Percentiles rank a stretch among this genome's conserved stretches.
Evolutionary conservation across 768 basidiomycete species (phyloP).

Genomic region (Tylopilus vinaceipallidus): DNA sequence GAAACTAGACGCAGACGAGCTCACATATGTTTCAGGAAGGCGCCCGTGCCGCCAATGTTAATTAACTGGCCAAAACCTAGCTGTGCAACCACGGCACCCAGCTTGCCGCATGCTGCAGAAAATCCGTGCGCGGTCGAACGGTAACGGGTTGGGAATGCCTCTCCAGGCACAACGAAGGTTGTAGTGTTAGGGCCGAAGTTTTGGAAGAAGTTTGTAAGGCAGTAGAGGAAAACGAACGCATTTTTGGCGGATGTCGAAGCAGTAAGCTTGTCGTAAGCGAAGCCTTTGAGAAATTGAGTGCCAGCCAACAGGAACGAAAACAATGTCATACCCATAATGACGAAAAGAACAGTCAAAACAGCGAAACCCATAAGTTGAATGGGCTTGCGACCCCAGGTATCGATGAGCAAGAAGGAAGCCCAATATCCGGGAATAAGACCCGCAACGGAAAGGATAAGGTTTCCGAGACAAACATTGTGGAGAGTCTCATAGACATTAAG

Average conservation of each 20-base stretch:
- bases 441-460: conserved; percentile 70
- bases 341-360: conserved; percentile 61
- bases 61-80: conserved; percentile 69
- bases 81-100: conserved; percentile 80
- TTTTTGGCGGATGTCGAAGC: conserved; percentile 41
- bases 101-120: conserved; percentile 78
- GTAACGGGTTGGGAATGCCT: conserved; percentile 86
- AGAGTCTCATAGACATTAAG: conserved; percentile 54
- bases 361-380: conserved; percentile 80
- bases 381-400: conserved; percentile 78
- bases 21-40: conserved; percentile 68
- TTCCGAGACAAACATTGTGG: conserved; percentile 67
- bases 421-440: conserved; percentile 82
- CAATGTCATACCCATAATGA: conserved; percentile 58
- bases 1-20: conserved; percentile 23
- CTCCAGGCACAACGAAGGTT: conserved; percentile 79
- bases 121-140: conserved; percentile 85
- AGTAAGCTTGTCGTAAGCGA: conserved; percentile 59
- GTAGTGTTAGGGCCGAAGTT: conserved; percentile 85
- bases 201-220: conserved; percentile 87
- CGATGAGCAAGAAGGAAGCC: conserved; percentile 59
- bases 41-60: conserved; percentile 64
- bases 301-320: background rate
- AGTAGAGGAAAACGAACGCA: conserved; percentile 81
- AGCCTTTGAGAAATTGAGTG: conserved; percentile 42